Conservation (phyloP, 768 basidiomycete species). For the Stropharia rugosoannulata region DNA sequence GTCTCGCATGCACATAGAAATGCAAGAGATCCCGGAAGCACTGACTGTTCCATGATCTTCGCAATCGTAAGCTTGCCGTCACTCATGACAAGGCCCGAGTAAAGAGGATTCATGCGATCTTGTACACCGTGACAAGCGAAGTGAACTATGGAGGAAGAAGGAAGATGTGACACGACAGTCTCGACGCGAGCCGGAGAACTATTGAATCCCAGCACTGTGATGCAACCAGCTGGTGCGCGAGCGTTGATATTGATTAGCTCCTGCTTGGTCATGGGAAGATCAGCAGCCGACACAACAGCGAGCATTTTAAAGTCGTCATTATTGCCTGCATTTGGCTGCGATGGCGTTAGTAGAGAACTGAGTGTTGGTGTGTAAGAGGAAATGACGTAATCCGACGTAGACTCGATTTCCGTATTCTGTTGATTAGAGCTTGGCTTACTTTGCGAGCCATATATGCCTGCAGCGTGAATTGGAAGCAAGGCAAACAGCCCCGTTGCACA, state of each 20-base stretch:
- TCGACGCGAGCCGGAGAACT: slow-evolving; percentile 8
- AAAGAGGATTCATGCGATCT: slow-evolving; percentile 21
- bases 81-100: slow-evolving; percentile 21
- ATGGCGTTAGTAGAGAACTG: slow-evolving; percentile 5
- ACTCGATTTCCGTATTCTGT: slow-evolving; percentile 5
- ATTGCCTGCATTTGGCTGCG: background rate
- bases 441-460: slow-evolving; percentile 14
- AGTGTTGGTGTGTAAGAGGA: slow-evolving; percentile 21
- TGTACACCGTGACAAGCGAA: slow-evolving; percentile 31
- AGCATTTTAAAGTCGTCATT: slow-evolving; percentile 13
- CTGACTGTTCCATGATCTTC: slow-evolving; percentile 19
- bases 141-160: slow-evolving; percentile 21
- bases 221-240: slow-evolving; percentile 8
- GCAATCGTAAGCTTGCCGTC: slow-evolving; percentile 17
- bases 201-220: slow-evolving; percentile 9
- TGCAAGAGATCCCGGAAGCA: slow-evolving; percentile 20
- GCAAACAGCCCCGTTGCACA: slow-evolving; percentile 28
- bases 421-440: slow-evolving; percentile 16
- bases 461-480: slow-evolving; percentile 41
- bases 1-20: slow-evolving; percentile 36
- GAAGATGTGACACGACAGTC: background rate
- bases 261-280: background rate
- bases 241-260: slow-evolving; percentile 10
- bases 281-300: slow-evolving; percentile 10
- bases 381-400: slow-evolving; percentile 20